phyloP scores from a whole-genome alignment of 805 yeast genomes.

The Lipomyces yamadae region DNA sequence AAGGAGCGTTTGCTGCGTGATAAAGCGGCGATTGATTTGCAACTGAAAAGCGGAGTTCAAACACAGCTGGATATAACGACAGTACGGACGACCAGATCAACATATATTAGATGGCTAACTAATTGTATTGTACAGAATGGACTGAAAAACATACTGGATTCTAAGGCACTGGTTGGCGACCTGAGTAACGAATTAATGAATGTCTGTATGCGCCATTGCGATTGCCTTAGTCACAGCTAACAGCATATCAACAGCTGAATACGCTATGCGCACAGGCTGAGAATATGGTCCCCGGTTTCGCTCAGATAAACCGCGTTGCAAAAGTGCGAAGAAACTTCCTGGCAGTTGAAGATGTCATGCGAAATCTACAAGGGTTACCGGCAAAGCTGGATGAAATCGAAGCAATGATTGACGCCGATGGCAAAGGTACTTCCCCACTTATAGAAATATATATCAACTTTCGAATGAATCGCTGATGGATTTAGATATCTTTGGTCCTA shows the following conservation, averaged over 20 bases:
- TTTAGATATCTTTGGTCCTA: conserved; percentile 36
- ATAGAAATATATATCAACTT: background rate
- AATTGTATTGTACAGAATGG: conserved; percentile 12
- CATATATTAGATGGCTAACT: background rate
- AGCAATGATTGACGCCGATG: conserved; percentile 55
- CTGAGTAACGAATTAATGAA: conserved; percentile 54
- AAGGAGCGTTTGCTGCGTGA: conserved; percentile 54
- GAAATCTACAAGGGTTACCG: conserved; percentile 63
- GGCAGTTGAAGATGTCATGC: conserved; percentile 67
- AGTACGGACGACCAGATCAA: conserved; percentile 32
- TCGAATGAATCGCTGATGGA: background rate
- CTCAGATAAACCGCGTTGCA: conserved; percentile 61
- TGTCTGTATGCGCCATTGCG: conserved; percentile 12
- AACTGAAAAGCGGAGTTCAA: conserved; percentile 71
- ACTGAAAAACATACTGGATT: conserved; percentile 12
- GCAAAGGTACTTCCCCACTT: conserved; percentile 35
- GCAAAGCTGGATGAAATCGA: conserved; percentile 57
- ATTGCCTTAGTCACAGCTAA: background rate
- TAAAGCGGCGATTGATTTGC: conserved; percentile 74
- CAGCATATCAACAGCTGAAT: conserved; percentile 18
- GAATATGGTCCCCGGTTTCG: conserved; percentile 63
- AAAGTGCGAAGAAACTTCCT: conserved; percentile 71
- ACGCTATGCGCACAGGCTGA: conserved; percentile 29
- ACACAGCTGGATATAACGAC: conserved; percentile 63
- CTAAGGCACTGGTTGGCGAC: conserved; percentile 49